A percentile compares a stretch with the other conserved stretches of the same genome.
phyloP scores from a whole-genome alignment of 2,329 filamentous ascomycete species.

The Ceratocystis eucalypticola region DNA sequence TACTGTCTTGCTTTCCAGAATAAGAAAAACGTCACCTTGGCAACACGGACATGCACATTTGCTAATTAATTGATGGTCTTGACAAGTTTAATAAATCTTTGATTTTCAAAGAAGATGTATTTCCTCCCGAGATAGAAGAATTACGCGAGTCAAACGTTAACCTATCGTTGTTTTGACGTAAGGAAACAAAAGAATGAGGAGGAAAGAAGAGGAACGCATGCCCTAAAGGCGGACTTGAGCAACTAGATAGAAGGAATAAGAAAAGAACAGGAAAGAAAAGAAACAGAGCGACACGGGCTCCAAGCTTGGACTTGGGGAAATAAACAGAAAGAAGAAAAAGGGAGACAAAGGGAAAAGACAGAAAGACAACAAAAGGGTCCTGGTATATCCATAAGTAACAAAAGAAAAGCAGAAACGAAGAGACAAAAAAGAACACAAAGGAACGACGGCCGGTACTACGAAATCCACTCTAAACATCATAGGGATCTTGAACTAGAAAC shows the following conservation, averaged over 20 bases:
- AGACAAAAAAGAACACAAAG: conserved; percentile 1
- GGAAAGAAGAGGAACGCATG: not conserved
- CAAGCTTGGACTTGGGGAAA: not conserved
- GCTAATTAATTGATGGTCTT: too few relatives aligned
- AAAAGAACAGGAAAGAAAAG: not conserved
- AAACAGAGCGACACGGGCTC: not conserved
- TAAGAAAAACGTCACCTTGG: too few relatives aligned
- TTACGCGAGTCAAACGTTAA: too few relatives aligned
- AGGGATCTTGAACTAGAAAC: conserved; percentile 6
- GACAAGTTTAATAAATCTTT: too few relatives aligned
- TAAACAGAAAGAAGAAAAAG: not conserved
- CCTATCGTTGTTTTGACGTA: too few relatives aligned
- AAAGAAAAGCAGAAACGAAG: not conserved
- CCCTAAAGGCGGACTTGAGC: not conserved
- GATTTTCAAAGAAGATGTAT: too few relatives aligned
- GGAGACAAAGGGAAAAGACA: conserved; percentile 4
- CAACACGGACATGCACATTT: too few relatives aligned
- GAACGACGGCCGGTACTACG: not conserved
- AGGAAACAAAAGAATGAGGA: too few relatives aligned
- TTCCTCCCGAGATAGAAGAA: too few relatives aligned
- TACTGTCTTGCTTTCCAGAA: too few relatives aligned
- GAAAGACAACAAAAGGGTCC: not conserved
- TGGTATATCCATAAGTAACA: not conserved
- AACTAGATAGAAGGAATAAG: not conserved
- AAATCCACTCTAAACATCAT: conserved; percentile 9